Base-by-base conservation (phyloP, 805 yeast species). In the Ogataea degrootiae region DNA sequence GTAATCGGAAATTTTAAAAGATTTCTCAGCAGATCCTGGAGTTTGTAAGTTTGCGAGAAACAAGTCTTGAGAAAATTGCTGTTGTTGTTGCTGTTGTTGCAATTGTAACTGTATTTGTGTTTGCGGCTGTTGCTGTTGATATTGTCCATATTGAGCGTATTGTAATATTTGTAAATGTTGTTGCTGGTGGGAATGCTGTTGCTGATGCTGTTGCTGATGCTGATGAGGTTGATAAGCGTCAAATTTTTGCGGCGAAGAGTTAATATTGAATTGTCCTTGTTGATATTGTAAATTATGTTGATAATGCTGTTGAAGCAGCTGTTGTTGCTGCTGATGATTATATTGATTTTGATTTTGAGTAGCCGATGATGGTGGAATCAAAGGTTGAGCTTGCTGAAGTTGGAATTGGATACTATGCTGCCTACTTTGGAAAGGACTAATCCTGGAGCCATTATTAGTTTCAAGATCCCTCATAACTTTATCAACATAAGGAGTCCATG, bases 401-500 rank as follows among this genome's bases (percentile, higher is more conserved):
- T 43, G 44, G n/a, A 33, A 26, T n/a, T 44, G 50, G 12, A 44
- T 34, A 19, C 44, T 50, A 7, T 47, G 45, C 39, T 35, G 44
- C 45, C 52, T 48, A 21, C 37, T 37, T 19, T 48, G 45, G 31
- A 41, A 12, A 4, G 57, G 57, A 34, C 57, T 53, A 26, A 38
- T 23, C 41, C 41, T 46, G 15, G 31, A 37, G 29, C 38, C 44
- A 34, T 34, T 36, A 8, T 44, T 16, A 2, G 35, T 19, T 12
- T 47, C 14, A 11, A 17, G 7, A 19, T 9, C 44, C 49, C 49
- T 52, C 26, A 58, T 48, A 39, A 58, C 57, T 46, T 55, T 56
- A 46, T 60, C 63, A 16, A 60, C 57, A 39, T 53, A 60, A 15
- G 65, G 65, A 4, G 63, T 60, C 62, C 62, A 60, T 4, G 31